Base-by-base conservation (phyloP, 352 stramenopile species). In the Pythium dissimile region DNA sequence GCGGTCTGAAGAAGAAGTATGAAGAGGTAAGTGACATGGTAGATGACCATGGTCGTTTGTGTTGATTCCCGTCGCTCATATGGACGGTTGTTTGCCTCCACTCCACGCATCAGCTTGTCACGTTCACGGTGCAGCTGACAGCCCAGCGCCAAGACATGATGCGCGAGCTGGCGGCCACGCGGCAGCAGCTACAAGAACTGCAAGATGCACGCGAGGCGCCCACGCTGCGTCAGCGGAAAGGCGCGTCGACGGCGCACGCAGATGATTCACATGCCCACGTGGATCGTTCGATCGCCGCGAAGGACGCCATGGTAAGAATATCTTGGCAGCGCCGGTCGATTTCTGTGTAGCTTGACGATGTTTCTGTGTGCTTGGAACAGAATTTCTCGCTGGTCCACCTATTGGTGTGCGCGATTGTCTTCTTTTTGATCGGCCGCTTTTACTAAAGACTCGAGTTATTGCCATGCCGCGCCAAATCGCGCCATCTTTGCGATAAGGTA, bases 361-460 rank as follows among this genome's bases (percentile, higher is more conserved):
- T 9, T 59, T 16, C 4, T 38, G 18, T 31, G 42, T 10, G 45
- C 13, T 2, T 53, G 30, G n/a, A n/a, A n/a, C 38, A 94, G 79
- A 71, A 71, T 27, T 92, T 94, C 43, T 76, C 75, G 44, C 65
- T 90, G n/a, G 80, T 94, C 54, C 86, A 95, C 61, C 55, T 95
- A 38, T 59, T 94, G 21, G 71, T 95, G 43, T 92, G 82, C 54
- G 84, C 84, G 41, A 90, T 95, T 68, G 83, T 95, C 69, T 94
- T 93, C 77, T 95, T 94, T 73, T 76, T 95, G 64, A 73, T 95
- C 59, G 86, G 86, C 3, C 84, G 83, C 67, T 95, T 91, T 61
- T 92, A 88, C 5, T 41, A 18, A 41, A 7, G 34, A 41, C 34
- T n/a, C 34, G 34, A 41, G 34, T n/a, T n/a, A n/a, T n/a, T n/a